Evolutionary conservation across 2,329 filamentous ascomycete genomes (phyloP).

Genomic region (Calonectria hawksworthii): DNA sequence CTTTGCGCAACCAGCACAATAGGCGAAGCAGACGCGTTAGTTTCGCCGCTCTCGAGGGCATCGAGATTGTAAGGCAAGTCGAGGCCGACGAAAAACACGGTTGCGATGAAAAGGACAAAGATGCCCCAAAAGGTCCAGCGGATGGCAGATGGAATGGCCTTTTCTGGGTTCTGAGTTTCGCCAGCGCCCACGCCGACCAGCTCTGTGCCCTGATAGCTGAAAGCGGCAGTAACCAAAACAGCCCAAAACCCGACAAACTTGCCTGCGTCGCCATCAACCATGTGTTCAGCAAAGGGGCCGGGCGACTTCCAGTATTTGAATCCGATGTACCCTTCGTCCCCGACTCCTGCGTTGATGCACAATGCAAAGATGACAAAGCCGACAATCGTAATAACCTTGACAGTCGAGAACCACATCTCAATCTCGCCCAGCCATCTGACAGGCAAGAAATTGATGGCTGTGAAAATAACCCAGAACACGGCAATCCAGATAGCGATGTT

Average conservation of each 20-base stretch:
- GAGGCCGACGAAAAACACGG: conserved; percentile 11
- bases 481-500: conserved; percentile 24
- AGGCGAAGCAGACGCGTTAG: conserved; percentile 7
- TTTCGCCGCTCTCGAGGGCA: background rate
- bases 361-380: conserved; percentile 62
- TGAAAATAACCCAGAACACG: conserved; percentile 21
- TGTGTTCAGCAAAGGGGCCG: conserved; percentile 8
- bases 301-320: conserved; percentile 57
- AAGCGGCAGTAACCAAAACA: conserved; percentile 19
- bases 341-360: conserved; percentile 62
- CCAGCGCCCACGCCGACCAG: conserved; percentile 15
- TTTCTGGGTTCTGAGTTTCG: conserved; percentile 17
- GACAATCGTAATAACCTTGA: conserved; percentile 64
- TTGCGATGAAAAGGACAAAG: conserved; percentile 12
- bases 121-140: conserved; percentile 19
- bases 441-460: conserved; percentile 47
- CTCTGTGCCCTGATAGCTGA: conserved; percentile 17
- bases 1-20: conserved; percentile 9
- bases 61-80: background rate
- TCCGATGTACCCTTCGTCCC: conserved; percentile 57
- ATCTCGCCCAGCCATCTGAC: conserved; percentile 62
- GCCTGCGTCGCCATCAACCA: background rate
- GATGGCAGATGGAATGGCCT: conserved; percentile 18
- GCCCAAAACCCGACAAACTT: conserved; percentile 18
- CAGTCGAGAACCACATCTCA: conserved; percentile 63